Conservation (phyloP, 352 stramenopile species). For the Pythium brachiatum region DNA sequence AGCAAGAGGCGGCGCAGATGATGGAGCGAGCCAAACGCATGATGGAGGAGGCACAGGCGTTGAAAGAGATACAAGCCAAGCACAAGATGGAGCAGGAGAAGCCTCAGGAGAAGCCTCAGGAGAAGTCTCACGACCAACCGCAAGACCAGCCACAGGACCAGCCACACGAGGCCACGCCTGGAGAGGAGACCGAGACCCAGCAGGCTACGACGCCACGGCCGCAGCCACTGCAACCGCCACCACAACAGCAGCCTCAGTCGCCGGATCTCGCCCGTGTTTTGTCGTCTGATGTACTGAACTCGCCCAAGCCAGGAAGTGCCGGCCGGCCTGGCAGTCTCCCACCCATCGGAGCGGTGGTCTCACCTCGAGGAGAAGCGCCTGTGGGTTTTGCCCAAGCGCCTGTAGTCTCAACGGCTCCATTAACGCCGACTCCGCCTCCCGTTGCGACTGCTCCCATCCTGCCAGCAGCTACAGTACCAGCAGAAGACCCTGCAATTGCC, state of each 20-base stretch:
- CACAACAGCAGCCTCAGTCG: conserved; percentile 12
- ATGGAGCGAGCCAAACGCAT: conserved; percentile 61
- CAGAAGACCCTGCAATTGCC: conserved; percentile 39
- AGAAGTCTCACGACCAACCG: background rate
- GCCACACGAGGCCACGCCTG: background rate
- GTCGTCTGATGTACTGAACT: conserved; percentile 13
- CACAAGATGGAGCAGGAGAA: conserved; percentile 20
- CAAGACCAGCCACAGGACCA: conserved; percentile 6
- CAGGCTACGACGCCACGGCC: background rate
- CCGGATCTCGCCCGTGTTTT: conserved; percentile 8
- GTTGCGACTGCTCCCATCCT: background rate
- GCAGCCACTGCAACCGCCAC: conserved; percentile 17
- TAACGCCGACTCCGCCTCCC: background rate
- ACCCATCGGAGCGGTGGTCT: conserved; percentile 4
- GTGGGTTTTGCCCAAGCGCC: background rate
- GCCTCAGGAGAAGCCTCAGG: conserved; percentile 15
- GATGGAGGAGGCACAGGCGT: conserved; percentile 68
- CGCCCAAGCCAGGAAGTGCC: conserved; percentile 22
- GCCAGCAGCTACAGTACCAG: background rate
- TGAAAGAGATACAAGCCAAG: conserved; percentile 32
- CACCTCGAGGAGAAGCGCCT: background rate
- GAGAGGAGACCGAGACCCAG: background rate
- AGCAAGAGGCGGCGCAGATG: conserved; percentile 69
- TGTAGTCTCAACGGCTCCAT: background rate
- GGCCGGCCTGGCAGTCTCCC: conserved; percentile 16